Evolutionary conservation across 148 eudicot genomes (phyloP).

Genomic region (Fagopyrum esculentum): DNA sequence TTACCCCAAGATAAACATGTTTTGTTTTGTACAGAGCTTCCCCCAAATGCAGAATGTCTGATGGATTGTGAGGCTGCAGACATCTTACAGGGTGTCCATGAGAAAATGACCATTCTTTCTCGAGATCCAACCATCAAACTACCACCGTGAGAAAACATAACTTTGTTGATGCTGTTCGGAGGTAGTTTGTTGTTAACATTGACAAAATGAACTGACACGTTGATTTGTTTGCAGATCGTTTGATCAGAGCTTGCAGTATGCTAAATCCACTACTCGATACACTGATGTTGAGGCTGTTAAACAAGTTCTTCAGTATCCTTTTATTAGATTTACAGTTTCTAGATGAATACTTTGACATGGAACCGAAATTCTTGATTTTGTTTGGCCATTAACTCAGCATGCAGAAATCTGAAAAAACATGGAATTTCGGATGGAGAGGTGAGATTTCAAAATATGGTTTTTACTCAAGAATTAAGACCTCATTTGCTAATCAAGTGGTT

Average conservation of each 20-base stretch:
- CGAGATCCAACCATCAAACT: conserved; percentile 86
- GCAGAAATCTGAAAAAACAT: conserved; percentile 55
- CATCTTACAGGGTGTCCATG: conserved; percentile 77
- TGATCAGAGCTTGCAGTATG: conserved; percentile 69
- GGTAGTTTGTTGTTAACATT: background rate
- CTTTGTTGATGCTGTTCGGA: conserved; percentile 8
- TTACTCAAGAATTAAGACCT: background rate
- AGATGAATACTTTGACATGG: conserved; percentile 7
- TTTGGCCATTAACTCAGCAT: conserved; percentile 42
- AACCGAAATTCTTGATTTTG: conserved; percentile 15
- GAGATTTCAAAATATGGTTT: conserved; percentile 12
- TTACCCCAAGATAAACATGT: background rate
- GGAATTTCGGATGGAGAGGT: conserved; percentile 87
- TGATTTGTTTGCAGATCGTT: conserved; percentile 50
- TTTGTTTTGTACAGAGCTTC: conserved; percentile 50
- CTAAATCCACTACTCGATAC: conserved; percentile 46
- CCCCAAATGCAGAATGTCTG: conserved; percentile 52
- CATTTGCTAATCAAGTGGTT: background rate
- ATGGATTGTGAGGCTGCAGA: conserved; percentile 93
- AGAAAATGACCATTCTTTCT: conserved; percentile 75
- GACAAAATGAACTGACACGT: conserved; percentile 16
- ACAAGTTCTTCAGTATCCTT: conserved; percentile 81
- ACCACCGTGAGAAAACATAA: conserved; percentile 49
- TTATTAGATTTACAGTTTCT: background rate
- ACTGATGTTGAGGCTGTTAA: conserved; percentile 47